Conservation (phyloP, 2,329 filamentous ascomycete genomes). For the Acrocalymma vagum region DNA sequence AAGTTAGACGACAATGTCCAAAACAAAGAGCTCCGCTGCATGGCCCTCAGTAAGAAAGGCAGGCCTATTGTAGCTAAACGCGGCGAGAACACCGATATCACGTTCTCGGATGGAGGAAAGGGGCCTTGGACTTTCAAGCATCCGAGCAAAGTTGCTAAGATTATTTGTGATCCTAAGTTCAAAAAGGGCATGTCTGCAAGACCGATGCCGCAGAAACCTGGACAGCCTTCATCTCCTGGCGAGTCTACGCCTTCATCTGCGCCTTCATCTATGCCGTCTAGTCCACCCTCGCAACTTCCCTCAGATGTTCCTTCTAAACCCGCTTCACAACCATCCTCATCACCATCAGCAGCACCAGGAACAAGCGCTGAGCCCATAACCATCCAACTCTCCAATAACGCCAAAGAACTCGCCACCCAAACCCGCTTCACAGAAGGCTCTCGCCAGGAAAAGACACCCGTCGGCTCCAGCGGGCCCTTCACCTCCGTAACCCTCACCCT, state of each 20-base stretch:
- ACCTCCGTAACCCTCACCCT: constrained; percentile 17
- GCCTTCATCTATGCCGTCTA: too few species aligned
- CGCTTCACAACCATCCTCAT: background rate
- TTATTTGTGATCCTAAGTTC: constrained; percentile 15
- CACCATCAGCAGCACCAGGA: background rate
- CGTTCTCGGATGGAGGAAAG: constrained; percentile 14
- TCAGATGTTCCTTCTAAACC: constrained; percentile 2
- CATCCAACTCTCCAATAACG: constrained; percentile 11
- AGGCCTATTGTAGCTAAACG: constrained; percentile 15
- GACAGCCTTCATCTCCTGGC: too few species aligned
- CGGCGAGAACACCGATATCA: constrained; percentile 17
- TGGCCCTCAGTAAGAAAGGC: constrained; percentile 12
- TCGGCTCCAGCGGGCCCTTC: constrained; percentile 7
- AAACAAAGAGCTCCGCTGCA: constrained; percentile 22
- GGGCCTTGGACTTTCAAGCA: constrained; percentile 11
- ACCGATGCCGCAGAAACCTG: too few species aligned
- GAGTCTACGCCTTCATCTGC: too few species aligned
- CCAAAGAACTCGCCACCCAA: constrained; percentile 11
- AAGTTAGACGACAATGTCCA: constrained; percentile 13
- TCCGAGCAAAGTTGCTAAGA: constrained; percentile 4
- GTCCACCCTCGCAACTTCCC: too few species aligned
- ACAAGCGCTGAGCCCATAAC: constrained; percentile 2
- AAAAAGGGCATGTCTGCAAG: too few species aligned
- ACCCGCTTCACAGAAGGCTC: constrained; percentile 9
- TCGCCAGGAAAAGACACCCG: constrained; percentile 7